Conservation (phyloP, 2,329 filamentous ascomycete species). For the Byssochlamys sp. region DNA sequence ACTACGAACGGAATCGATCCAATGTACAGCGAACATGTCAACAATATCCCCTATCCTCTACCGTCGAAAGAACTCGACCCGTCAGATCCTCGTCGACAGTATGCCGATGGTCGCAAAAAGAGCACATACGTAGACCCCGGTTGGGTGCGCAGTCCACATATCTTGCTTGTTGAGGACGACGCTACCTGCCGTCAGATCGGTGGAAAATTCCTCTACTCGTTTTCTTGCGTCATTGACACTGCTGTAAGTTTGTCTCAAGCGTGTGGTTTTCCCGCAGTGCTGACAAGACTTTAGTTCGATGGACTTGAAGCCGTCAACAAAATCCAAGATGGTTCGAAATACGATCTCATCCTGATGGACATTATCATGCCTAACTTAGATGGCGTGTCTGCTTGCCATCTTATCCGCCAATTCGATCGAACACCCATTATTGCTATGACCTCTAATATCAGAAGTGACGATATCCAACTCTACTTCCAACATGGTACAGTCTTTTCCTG, state of each 20-base stretch:
- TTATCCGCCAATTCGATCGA: slow-evolving; percentile 78
- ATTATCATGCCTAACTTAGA: slow-evolving; percentile 97
- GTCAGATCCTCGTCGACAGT: slow-evolving; percentile 37
- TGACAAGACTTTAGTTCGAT: slow-evolving; percentile 53
- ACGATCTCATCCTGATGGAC: slow-evolving; percentile 72
- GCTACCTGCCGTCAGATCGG: slow-evolving; percentile 58
- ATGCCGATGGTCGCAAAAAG: slow-evolving; percentile 50
- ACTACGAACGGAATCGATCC: slow-evolving; percentile 87
- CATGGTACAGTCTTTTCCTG: slow-evolving; percentile 57
- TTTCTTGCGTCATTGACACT: slow-evolving; percentile 54
- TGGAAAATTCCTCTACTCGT: slow-evolving; percentile 57
- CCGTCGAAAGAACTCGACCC: slow-evolving; percentile 54
- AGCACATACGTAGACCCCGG: slow-evolving; percentile 52
- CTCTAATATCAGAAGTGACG: slow-evolving; percentile 90
- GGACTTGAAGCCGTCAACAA: slow-evolving; percentile 87
- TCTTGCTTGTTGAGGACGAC: slow-evolving; percentile 81
- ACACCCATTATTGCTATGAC: slow-evolving; percentile 96
- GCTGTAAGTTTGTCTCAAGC: slow-evolving; percentile 41
- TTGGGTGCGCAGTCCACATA: slow-evolving; percentile 61
- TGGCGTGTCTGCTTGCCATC: slow-evolving; percentile 84
- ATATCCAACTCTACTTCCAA: slow-evolving; percentile 93
- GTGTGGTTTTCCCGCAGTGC: background rate
- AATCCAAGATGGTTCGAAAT: slow-evolving; percentile 57
- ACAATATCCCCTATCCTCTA: slow-evolving; percentile 81
- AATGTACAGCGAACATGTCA: slow-evolving; percentile 85